phyloP scores from a whole-genome alignment of 306 rosid genomes.

The Quercus suber region DNA sequence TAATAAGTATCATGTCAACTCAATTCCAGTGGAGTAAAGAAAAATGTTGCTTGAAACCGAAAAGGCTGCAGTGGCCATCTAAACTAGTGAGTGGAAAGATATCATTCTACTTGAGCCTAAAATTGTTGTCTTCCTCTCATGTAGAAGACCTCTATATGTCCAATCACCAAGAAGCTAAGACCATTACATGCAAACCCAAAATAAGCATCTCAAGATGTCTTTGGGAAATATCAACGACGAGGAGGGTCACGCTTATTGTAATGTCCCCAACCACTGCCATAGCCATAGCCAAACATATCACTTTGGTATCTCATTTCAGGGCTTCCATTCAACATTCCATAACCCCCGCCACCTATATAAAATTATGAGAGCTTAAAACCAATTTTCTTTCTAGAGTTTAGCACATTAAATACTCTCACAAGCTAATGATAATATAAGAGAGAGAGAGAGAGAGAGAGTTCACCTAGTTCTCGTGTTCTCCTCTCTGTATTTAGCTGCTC shows the following conservation, averaged over 20 bases:
- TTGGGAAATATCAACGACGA: constrained; percentile 18
- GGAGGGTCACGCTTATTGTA: constrained; percentile 27
- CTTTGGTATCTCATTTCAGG: constrained; percentile 38
- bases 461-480: constrained; percentile 33
- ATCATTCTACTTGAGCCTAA: not conserved
- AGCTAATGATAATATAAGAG: not conserved
- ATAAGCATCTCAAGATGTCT: not conserved
- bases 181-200: not conserved
- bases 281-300: constrained; percentile 26
- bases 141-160: not conserved
- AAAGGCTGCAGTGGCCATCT: not conserved
- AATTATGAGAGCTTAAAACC: constrained; percentile 18
- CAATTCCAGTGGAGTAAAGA: not conserved
- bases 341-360: constrained; percentile 34
- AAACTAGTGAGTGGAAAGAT: not conserved
- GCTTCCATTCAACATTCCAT: constrained; percentile 39
- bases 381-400: constrained; percentile 9
- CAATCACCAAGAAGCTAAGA: not conserved
- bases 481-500: constrained; percentile 32
- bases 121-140: not conserved
- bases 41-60: not conserved
- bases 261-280: constrained; percentile 33
- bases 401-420: not conserved
- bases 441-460: constrained; percentile 21
- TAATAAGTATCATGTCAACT: not conserved